Evolutionary conservation across 1,284 basidiomycete species (phyloP), one percentile per base, ranked within the genome.

Genomic region (Rhodotorula sp.): DNA sequence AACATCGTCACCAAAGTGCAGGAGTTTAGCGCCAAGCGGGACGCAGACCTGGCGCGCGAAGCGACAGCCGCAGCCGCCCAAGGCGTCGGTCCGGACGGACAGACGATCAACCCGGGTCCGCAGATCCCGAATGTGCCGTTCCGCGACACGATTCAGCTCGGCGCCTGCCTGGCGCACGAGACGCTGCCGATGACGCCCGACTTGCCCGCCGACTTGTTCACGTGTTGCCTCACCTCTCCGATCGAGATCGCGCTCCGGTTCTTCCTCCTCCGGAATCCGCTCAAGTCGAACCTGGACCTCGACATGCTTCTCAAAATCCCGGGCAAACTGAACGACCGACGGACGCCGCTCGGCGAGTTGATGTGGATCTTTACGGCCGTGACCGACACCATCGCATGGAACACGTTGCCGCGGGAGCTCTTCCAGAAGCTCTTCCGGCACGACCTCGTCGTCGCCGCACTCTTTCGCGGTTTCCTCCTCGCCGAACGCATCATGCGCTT

Each of bases 301-400:
- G 94, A 98, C 78, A 92, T 95, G 89, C 91, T 97, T 52, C 89
- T 94, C 86, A 91, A 95, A 79, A 88, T 99, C 26, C 97, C 95
- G 0, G 95, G 97, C 7, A 93, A 97, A 78, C 86, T 99, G 71
- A 97, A 97, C 81, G 95, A 99, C 79, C 87, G 95, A 48, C 87
- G 94, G 34, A 98, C 97, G 5, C 95, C 95, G 1, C 85, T 99
- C 2, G 95, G 95, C 64, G 95, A 99, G 82, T 87, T 99, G 43
- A 97, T 97, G 81, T 99, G 97, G 95, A 98, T 99, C 77, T 98
- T 99, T 83, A 98, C 93, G 3, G 93, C 95, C 55, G 93, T 99
- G 74, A 99, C 95, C 23, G 95, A 99, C 82, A 98, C 95, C 14
- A 98, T 99, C 74, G 97, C 97, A 19, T 99, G 97, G 95, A 94